Percentiles rank a stretch among this genome's conserved stretches.
These are phyloP conservation scores for Wallacemonas sp. DNA, from an alignment of 208 protist species.

Conservation along the genomic window DNA sequence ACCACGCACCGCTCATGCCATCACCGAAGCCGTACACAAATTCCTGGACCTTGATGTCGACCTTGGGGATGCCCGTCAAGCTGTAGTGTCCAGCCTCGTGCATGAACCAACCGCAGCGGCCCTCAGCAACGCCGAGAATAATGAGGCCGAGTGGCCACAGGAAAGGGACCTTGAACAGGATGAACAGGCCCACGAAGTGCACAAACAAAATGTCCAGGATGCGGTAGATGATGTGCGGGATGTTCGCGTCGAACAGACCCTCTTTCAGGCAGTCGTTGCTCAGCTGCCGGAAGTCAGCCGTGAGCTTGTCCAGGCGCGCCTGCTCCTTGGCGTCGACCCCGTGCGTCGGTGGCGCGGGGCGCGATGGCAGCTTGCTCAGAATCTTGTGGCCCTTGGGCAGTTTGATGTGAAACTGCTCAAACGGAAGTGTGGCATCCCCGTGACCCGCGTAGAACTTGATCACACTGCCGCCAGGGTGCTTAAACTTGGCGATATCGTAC, in stretches of 20 bases:
- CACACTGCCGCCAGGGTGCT: slow-evolving; percentile 69
- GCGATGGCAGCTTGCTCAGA: slow-evolving; percentile 49
- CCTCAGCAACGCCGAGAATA: slow-evolving; percentile 65
- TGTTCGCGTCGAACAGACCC: slow-evolving; percentile 61
- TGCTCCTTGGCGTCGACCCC: slow-evolving; percentile 34
- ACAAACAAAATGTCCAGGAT: slow-evolving; percentile 55
- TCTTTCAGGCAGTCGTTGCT: slow-evolving; percentile 41
- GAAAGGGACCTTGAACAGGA: slow-evolving; percentile 44
- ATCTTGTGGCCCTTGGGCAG: slow-evolving; percentile 45
- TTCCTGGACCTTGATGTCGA: slow-evolving; percentile 72
- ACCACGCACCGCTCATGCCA: slow-evolving; percentile 78
- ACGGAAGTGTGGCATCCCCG: slow-evolving; percentile 69
- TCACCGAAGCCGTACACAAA: slow-evolving; percentile 69
- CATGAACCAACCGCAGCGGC: slow-evolving; percentile 82
- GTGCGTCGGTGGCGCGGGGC: slow-evolving; percentile 29
- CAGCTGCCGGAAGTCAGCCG: slow-evolving; percentile 53
- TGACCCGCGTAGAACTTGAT: slow-evolving; percentile 56
- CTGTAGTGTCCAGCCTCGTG: slow-evolving; percentile 81
- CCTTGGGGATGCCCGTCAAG: slow-evolving; percentile 47
- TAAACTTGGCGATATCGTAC: slow-evolving; percentile 69
- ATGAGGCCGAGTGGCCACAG: slow-evolving; percentile 46
- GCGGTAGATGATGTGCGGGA: slow-evolving; percentile 62
- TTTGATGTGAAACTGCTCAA: slow-evolving; percentile 69
- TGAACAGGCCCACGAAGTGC: slow-evolving; percentile 47
- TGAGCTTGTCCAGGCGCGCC: slow-evolving; percentile 51